These are phyloP conservation scores for Ceratocystis diversiconidia DNA, from an alignment of 2,329 filamentous ascomycete species.

Conservation along the genomic window DNA sequence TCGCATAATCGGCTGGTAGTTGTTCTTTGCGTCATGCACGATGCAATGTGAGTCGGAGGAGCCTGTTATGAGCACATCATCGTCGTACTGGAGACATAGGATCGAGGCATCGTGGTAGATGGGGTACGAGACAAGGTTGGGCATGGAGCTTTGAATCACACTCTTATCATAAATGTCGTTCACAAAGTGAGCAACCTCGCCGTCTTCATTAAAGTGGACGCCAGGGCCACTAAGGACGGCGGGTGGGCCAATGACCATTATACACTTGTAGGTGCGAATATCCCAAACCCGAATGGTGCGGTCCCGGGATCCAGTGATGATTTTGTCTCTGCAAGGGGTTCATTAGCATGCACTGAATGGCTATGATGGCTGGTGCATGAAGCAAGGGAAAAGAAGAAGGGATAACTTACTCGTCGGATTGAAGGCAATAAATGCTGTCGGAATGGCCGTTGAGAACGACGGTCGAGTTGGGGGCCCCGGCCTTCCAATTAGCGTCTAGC, in stretches of 20 bases:
- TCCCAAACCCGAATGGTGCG: slow-evolving; percentile 95
- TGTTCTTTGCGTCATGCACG: slow-evolving; percentile 67
- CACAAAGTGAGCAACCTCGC: slow-evolving; percentile 40
- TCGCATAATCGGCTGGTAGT: slow-evolving; percentile 66
- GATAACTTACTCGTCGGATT: slow-evolving; percentile 76
- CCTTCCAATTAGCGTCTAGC: slow-evolving; percentile 66
- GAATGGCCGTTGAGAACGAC: slow-evolving; percentile 87
- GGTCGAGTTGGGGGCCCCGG: slow-evolving; percentile 55
- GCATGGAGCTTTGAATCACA: slow-evolving; percentile 32
- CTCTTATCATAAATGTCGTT: slow-evolving; percentile 33
- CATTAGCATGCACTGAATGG: slow-evolving; percentile 18
- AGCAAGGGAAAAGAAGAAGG: not conserved
- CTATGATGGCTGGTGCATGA: not conserved
- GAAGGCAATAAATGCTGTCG: slow-evolving; percentile 93
- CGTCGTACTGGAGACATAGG: slow-evolving; percentile 86
- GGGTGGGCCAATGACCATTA: slow-evolving; percentile 71
- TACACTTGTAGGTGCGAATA: slow-evolving; percentile 73
- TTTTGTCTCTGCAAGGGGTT: slow-evolving; percentile 57
- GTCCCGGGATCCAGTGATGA: slow-evolving; percentile 91
- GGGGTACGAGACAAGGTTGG: slow-evolving; percentile 41
- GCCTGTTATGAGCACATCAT: slow-evolving; percentile 83
- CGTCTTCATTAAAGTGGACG: slow-evolving; percentile 39
- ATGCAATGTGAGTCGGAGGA: slow-evolving; percentile 88
- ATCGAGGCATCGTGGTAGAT: slow-evolving; percentile 82
- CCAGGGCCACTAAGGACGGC: slow-evolving; percentile 41